These are phyloP conservation scores for Termitomyces heimii DNA, from an alignment of 768 basidiomycete species.

Conservation along the genomic window DNA sequence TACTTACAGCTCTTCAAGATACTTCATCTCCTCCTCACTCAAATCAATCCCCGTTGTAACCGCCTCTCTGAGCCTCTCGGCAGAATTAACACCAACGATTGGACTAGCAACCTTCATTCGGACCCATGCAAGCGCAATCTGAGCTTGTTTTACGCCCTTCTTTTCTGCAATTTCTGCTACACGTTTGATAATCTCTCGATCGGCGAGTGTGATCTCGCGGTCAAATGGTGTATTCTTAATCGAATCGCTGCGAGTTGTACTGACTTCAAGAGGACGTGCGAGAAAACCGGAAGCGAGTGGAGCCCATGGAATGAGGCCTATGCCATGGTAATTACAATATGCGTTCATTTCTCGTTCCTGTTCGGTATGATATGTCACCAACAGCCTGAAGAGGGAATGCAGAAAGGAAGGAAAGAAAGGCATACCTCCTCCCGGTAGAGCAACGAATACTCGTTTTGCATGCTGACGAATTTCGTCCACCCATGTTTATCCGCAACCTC, in stretches of 20 bases:
- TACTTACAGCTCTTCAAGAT: constrained; percentile 31
- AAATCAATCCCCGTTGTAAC: constrained; percentile 21
- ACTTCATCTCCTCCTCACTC: constrained; percentile 35
- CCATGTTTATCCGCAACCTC: constrained; percentile 36
- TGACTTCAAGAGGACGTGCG: constrained; percentile 26
- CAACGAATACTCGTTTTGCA: constrained; percentile 49
- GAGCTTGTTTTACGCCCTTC: constrained; percentile 35
- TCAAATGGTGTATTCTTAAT: constrained; percentile 16
- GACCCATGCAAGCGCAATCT: constrained; percentile 41
- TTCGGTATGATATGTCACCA: not conserved
- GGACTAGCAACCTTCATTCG: constrained; percentile 27
- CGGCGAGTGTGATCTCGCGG: constrained; percentile 15
- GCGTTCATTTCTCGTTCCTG: constrained; percentile 40
- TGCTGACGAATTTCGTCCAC: constrained; percentile 50
- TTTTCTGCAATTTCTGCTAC: constrained; percentile 37
- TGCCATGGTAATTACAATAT: constrained; percentile 42
- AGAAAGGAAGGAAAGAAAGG: not conserved
- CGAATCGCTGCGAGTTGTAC: constrained; percentile 13
- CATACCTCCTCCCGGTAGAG: constrained; percentile 46
- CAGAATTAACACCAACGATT: constrained; percentile 20
- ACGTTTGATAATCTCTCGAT: constrained; percentile 27
- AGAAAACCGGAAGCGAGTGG: constrained; percentile 35
- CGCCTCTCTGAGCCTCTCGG: constrained; percentile 15
- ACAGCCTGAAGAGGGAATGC: not conserved
- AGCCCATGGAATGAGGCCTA: constrained; percentile 48